A percentile compares a stretch with the other conserved stretches of the same genome.
Conservation (phyloP, 192 early-diverging fungal species). For the Coemansia sp. region DNA sequence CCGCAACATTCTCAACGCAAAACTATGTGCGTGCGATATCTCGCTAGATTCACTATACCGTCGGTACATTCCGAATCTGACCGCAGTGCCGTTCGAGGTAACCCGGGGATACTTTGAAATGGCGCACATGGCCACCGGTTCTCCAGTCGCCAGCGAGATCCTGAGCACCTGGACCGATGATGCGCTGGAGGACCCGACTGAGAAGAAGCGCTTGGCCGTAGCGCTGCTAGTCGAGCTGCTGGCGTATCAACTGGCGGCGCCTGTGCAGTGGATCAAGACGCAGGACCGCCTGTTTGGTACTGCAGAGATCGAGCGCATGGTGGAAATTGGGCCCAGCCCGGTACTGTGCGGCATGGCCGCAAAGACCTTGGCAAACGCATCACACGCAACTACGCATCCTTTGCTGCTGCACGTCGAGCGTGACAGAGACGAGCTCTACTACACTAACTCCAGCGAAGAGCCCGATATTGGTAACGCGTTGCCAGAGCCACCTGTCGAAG, state of each 20-base stretch:
- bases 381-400: neutral
- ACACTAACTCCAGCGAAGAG: neutral
- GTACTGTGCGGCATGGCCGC: constrained; percentile 86
- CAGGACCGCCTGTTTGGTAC: constrained; percentile 80
- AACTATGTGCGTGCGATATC: constrained; percentile 66
- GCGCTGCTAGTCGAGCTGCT: constrained; percentile 82
- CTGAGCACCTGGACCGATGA: constrained; percentile 64
- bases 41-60: constrained; percentile 64
- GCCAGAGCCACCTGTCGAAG: too few relatives aligned
- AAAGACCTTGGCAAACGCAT: constrained; percentile 25
- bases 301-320: constrained; percentile 74
- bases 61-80: constrained; percentile 95
- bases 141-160: constrained; percentile 60
- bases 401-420: constrained; percentile 20
- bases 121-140: constrained; percentile 70
- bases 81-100: constrained; percentile 82
- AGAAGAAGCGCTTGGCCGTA: constrained; percentile 77
- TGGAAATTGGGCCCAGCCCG: constrained; percentile 87
- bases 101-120: constrained; percentile 71
- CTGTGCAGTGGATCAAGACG: constrained; percentile 94
- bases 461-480: neutral
- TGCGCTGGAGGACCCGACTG: constrained; percentile 31
- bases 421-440: constrained; percentile 22
- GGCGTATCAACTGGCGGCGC: constrained; percentile 89
- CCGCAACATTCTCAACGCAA: constrained; percentile 73